These are phyloP conservation scores for Pharus latifolius DNA, from an alignment of 176 grass and related monocot species.

Conservation along the genomic window DNA sequence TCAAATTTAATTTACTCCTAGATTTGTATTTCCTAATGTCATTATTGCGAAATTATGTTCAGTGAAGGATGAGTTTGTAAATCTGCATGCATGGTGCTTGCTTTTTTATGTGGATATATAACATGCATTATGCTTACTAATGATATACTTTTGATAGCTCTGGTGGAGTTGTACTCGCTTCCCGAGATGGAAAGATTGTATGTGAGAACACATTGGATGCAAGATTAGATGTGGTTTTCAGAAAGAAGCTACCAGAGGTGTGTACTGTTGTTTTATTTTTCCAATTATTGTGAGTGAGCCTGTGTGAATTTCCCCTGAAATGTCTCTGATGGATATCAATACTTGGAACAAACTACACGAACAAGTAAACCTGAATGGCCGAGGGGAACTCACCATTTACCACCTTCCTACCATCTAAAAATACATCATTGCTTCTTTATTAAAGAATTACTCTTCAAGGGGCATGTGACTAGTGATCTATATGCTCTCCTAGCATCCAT, in stretches of 20 bases:
- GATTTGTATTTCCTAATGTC: not conserved
- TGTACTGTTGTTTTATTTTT: not conserved
- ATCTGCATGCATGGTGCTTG: not conserved
- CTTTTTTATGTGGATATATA: too few relatives aligned
- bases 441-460: too few relatives aligned
- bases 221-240: conserved; percentile 64
- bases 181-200: conserved; percentile 80
- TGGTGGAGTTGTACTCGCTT: conserved; percentile 82
- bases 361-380: too few relatives aligned
- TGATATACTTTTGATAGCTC: conserved; percentile 35
- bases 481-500: not conserved
- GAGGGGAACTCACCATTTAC: not conserved
- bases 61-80: not conserved
- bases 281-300: not conserved
- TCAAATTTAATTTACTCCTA: not conserved
- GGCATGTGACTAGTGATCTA: not conserved
- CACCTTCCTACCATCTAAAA: not conserved
- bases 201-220: conserved; percentile 88
- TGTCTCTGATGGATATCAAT: too few relatives aligned
- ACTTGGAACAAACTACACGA: too few relatives aligned
- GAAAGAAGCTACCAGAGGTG: conserved; percentile 91
- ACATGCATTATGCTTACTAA: not conserved
- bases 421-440: not conserved
- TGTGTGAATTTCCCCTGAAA: not conserved
- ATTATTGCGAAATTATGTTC: not conserved